Conservation (phyloP, 176 grass and related monocot genomes). For the Miscanthus lutarioriparius region DNA sequence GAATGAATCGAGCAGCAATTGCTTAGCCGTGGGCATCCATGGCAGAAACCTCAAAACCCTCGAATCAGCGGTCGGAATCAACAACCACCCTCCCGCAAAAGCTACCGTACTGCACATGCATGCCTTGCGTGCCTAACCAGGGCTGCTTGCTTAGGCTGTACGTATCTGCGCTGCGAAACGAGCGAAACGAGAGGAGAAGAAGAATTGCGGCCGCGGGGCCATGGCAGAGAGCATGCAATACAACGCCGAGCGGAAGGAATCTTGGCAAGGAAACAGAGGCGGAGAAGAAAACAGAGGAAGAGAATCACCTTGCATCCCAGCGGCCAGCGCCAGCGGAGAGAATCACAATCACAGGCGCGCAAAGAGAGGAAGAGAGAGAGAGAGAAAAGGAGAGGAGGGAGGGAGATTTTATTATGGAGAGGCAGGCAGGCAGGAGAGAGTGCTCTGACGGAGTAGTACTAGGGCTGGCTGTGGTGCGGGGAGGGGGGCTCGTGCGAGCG, state of each 20-base stretch:
- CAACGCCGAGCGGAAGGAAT: background rate
- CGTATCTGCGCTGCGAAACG: background rate
- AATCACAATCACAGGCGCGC: background rate
- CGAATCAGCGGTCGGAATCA: background rate
- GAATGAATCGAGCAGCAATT: background rate
- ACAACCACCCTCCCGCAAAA: background rate
- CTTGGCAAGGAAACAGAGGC: background rate
- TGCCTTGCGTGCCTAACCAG: background rate
- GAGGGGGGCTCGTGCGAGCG: background rate
- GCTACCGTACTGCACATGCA: background rate
- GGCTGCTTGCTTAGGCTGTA: background rate
- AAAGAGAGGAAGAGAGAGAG: background rate
- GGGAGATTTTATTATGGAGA: conserved; percentile 32
- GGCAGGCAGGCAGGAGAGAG: background rate
- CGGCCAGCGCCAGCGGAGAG: conserved; percentile 17
- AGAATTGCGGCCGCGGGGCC: background rate
- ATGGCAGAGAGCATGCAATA: background rate
- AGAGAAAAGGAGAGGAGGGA: background rate
- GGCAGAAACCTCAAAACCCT: conserved; percentile 7
- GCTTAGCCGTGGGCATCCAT: background rate
- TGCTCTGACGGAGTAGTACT: background rate
- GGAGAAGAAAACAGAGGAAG: background rate
- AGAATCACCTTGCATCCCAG: conserved; percentile 39
- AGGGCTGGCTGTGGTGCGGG: background rate
- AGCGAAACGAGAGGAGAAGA: background rate